Evolutionary conservation across 2,329 filamentous ascomycete species (phyloP).

Genomic region (Pseudopyricularia cyperi): DNA sequence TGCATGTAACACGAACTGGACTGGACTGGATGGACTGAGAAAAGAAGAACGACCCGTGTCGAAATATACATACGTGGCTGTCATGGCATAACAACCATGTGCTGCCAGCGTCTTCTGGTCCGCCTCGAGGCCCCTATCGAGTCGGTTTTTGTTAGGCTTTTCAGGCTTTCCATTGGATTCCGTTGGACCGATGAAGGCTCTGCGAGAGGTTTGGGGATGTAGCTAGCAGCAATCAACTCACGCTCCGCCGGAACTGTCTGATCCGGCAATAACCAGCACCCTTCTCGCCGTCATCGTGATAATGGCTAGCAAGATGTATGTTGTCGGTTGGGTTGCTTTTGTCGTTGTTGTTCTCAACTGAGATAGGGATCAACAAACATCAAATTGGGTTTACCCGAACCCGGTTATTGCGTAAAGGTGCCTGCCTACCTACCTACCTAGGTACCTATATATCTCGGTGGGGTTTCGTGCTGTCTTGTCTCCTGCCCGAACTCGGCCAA

Average conservation of each 20-base stretch:
- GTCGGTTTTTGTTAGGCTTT: neutral
- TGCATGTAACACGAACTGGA: no score
- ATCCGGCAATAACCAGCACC: constrained; percentile 75
- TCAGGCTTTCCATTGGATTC: neutral
- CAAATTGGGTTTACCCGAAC: no score
- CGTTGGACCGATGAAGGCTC: neutral
- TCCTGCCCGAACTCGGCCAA: no score
- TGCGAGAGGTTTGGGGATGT: no score
- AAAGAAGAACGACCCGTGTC: no score
- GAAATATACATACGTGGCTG: constrained; percentile 60
- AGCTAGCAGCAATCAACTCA: no score
- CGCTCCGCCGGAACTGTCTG: constrained; percentile 86
- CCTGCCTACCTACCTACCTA: no score
- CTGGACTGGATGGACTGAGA: no score
- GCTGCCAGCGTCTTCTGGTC: constrained; percentile 91
- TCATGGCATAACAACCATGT: constrained; percentile 92
- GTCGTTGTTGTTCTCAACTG: neutral
- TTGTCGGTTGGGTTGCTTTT: neutral
- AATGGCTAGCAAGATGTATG: neutral
- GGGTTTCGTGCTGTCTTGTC: no score
- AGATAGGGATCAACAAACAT: neutral
- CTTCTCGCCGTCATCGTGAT: constrained; percentile 16
- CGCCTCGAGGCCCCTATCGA: constrained; percentile 73
- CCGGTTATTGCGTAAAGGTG: no score
- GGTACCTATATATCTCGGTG: constrained; percentile 6